These are phyloP conservation scores for Marchantia polymorpha DNA, from an alignment of 225 moss, liverwort and hornwort genomes.

Conservation along the genomic window DNA sequence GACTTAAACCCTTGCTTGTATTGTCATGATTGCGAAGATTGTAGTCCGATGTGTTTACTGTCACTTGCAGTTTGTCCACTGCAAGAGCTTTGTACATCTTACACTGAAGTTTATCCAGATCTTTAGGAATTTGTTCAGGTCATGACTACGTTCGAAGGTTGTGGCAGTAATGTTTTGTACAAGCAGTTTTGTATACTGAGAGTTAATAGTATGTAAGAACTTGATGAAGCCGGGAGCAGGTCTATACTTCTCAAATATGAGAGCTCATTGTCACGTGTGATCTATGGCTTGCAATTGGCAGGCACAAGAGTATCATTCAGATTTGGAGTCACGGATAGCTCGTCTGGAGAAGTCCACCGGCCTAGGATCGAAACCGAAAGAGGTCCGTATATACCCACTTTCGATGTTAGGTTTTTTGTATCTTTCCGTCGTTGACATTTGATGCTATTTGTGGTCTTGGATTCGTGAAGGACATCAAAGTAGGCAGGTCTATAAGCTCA, in stretches of 20 bases:
- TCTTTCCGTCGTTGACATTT: too few species aligned
- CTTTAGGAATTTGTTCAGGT: too few species aligned
- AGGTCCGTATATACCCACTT: conserved; percentile 10
- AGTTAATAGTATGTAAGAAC: not conserved
- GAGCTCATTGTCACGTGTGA: not conserved
- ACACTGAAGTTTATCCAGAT: too few species aligned
- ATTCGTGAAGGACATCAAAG: not conserved
- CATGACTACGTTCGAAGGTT: too few species aligned
- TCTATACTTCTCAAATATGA: not conserved
- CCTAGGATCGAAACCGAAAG: conserved; percentile 24
- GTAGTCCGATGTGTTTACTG: too few species aligned
- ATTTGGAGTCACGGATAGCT: conserved; percentile 41
- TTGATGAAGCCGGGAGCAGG: not conserved
- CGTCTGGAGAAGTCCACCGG: conserved; percentile 36
- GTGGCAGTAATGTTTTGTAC: too few species aligned
- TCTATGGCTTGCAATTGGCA: conserved; percentile 8
- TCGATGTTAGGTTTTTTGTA: not conserved
- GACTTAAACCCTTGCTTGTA: too few species aligned
- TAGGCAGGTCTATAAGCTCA: not conserved
- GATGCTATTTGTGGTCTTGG: not conserved
- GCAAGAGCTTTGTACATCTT: too few species aligned
- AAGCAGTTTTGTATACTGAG: too few species aligned
- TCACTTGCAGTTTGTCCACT: too few species aligned
- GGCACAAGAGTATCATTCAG: conserved; percentile 45
- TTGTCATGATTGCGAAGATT: too few species aligned